phyloP scores from a whole-genome alignment of 768 basidiomycete genomes.

The Trametes cinnabarina region DNA sequence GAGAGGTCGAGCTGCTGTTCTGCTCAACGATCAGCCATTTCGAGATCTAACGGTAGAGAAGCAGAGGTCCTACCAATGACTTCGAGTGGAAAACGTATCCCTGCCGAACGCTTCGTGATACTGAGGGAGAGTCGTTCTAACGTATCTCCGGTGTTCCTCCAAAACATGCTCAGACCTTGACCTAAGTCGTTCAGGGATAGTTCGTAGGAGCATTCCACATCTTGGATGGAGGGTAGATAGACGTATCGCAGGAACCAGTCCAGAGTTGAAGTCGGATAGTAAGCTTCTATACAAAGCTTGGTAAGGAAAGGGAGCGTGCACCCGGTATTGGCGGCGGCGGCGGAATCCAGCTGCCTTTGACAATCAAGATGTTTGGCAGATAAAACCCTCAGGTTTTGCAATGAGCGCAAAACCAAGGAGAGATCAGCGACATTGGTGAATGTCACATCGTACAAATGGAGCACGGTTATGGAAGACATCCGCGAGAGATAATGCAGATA shows the following conservation, averaged over 20 bases:
- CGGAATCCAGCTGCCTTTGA: conserved; percentile 1
- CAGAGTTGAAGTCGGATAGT: background rate
- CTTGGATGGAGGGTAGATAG: background rate
- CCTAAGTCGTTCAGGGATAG: background rate
- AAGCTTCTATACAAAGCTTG: background rate
- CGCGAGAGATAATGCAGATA: conserved; percentile 5
- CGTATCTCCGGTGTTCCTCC: background rate
- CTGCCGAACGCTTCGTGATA: conserved; percentile 5
- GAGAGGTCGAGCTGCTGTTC: conserved; percentile 15
- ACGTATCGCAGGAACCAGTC: conserved; percentile 9
- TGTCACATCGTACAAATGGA: conserved; percentile 10
- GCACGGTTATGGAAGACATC: conserved; percentile 4
- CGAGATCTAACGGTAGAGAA: background rate
- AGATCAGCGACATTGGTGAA: conserved; percentile 16
- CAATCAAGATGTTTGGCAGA: conserved; percentile 6
- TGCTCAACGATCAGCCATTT: background rate
- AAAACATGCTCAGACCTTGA: conserved; percentile 10
- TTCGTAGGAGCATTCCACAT: conserved; percentile 3
- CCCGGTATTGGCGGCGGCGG: background rate
- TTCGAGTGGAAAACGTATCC: background rate
- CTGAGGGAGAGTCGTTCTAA: conserved; percentile 4
- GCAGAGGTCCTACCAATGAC: conserved; percentile 2
- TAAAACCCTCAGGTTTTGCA: background rate
- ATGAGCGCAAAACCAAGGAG: conserved; percentile 8
- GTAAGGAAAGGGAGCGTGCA: conserved; percentile 1